Percentiles rank a stretch among this genome's conserved stretches.
Conservation (phyloP, 2,329 filamentous ascomycete genomes). For the Ophiostoma australiae region DNA sequence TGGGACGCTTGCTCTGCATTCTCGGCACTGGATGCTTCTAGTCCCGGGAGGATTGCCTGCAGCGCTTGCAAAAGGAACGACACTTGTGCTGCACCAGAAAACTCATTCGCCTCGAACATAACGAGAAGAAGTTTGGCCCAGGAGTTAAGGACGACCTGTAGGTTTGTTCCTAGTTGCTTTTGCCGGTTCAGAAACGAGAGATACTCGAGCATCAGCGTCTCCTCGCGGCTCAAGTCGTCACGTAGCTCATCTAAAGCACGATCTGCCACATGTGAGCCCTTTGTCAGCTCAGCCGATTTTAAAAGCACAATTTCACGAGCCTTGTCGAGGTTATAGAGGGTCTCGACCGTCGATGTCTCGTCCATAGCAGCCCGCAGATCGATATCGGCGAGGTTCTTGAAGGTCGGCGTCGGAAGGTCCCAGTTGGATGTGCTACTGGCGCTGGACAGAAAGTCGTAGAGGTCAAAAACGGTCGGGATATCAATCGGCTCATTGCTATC, state of each 20-base stretch:
- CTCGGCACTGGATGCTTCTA: conserved; percentile 70
- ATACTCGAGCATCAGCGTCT: conserved; percentile 55
- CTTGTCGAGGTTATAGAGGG: conserved; percentile 64
- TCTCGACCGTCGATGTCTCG: conserved; percentile 48
- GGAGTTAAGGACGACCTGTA: conserved; percentile 66
- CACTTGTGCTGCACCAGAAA: conserved; percentile 65
- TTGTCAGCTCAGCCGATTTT: conserved; percentile 57
- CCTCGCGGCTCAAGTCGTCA: conserved; percentile 52
- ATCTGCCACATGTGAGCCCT: conserved; percentile 24
- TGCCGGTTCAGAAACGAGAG: conserved; percentile 60
- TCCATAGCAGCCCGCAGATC: conserved; percentile 63
- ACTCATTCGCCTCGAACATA: conserved; percentile 75
- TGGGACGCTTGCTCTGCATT: conserved; percentile 67
- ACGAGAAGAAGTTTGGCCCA: conserved; percentile 84
- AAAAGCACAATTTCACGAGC: conserved; percentile 69
- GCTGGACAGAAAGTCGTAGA: conserved; percentile 77
- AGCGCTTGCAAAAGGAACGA: conserved; percentile 80
- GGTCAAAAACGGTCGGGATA: conserved; percentile 77
- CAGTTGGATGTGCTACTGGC: conserved; percentile 49
- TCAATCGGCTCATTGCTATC: conserved; percentile 61
- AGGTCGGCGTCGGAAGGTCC: conserved; percentile 47
- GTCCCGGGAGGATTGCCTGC: conserved; percentile 79
- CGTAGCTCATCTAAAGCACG: conserved; percentile 39
- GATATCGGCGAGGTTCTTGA: conserved; percentile 59
- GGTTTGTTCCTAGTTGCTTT: conserved; percentile 50